Evolutionary conservation across 2,329 filamentous ascomycete genomes (phyloP).

Genomic region (Claviceps spartinae): DNA sequence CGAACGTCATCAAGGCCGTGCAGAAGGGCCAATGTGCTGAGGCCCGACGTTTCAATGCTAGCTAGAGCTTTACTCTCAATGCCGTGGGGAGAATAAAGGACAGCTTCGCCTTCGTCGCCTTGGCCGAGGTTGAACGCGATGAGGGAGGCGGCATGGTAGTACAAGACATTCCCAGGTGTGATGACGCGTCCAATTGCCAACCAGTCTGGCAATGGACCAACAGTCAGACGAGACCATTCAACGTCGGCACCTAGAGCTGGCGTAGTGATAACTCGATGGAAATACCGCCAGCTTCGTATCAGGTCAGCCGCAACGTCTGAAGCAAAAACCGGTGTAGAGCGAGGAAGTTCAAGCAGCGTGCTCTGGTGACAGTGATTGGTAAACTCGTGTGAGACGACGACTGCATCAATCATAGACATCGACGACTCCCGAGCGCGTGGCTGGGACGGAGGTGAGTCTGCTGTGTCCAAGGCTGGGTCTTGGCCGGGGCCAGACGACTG

Average conservation of each 20-base stretch:
- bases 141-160: constrained; percentile 49
- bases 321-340: constrained; percentile 43
- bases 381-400: constrained; percentile 51
- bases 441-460: neutral
- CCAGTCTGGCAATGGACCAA: constrained; percentile 39
- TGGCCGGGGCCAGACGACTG: too few species aligned
- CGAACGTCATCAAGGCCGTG: constrained; percentile 51
- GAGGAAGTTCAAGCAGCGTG: constrained; percentile 42
- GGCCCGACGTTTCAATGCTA: constrained; percentile 24
- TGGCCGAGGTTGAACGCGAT: constrained; percentile 32
- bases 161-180: constrained; percentile 38
- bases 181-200: constrained; percentile 45
- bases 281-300: constrained; percentile 45
- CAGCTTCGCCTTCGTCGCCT: constrained; percentile 29
- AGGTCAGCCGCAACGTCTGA: constrained; percentile 42
- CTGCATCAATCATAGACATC: constrained; percentile 37
- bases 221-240: constrained; percentile 9
- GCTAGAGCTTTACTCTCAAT: constrained; percentile 33
- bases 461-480: neutral
- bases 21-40: constrained; percentile 43
- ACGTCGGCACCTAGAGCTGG: constrained; percentile 26
- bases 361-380: constrained; percentile 54
- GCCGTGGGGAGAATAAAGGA: constrained; percentile 51
- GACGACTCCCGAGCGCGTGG: constrained; percentile 6
- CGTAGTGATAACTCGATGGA: constrained; percentile 37